Percentiles rank a stretch among this genome's conserved stretches.
Evolutionary conservation across 75 land plant species (phyloP).

Genomic region (Pinus tabuliformis): DNA sequence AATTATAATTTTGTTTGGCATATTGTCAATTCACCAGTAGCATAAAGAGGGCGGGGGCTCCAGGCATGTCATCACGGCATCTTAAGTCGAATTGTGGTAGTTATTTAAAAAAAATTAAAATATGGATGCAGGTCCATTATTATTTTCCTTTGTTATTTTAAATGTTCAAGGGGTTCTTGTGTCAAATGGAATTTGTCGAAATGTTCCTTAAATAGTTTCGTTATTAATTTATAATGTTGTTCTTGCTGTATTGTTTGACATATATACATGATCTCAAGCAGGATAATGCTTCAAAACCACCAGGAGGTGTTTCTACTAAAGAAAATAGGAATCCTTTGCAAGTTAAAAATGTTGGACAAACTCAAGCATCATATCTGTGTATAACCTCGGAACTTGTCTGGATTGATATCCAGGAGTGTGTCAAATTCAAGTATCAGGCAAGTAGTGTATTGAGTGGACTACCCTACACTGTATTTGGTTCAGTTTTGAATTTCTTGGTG

Average conservation of each 20-base stretch:
- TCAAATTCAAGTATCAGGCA: constrained; percentile 93
- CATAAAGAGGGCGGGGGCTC: not conserved
- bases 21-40: not conserved
- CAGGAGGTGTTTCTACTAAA: not conserved
- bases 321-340: not conserved
- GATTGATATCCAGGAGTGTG: constrained; percentile 76
- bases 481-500: not conserved
- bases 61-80: not conserved
- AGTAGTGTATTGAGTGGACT: not conserved
- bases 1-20: not conserved
- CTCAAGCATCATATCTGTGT: constrained; percentile 41
- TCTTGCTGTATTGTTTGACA: not conserved
- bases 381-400: constrained; percentile 77
- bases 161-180: not conserved
- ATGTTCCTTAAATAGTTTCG: not conserved
- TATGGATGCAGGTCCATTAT: not conserved
- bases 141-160: not conserved
- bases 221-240: not conserved
- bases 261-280: not conserved
- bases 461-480: not conserved
- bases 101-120: not conserved
- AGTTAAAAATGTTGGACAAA: constrained; percentile 21
- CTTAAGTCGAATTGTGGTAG: not conserved
- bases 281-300: not conserved
- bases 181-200: not conserved